Evolutionary conservation across 2,329 filamentous ascomycete genomes (phyloP), one percentile per base, ranked within the genome.

Genomic region (Epichloe typhina): DNA sequence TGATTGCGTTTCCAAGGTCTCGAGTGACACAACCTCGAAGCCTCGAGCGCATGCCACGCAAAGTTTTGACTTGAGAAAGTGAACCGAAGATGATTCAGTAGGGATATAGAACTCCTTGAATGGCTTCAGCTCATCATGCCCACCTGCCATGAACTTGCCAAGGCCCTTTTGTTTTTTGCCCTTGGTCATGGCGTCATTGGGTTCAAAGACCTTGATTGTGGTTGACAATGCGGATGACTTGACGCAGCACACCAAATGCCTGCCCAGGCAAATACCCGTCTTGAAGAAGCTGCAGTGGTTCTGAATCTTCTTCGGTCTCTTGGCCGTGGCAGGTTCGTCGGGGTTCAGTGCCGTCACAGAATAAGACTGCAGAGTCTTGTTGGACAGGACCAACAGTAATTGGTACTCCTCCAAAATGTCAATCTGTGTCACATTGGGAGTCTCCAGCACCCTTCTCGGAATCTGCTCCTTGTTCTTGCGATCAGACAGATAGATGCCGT

Each of bases 91-190:
- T n/a, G 91, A 95, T 72, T 98, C 93, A 6, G 90, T 93, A 0
- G 93, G 93, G 54, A 98, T 96, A 69, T 98, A 98, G 63, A 96
- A 97, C 72, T 98, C 93, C 76, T 95, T 95, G 76, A 94, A 95
- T 12, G 91, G 88, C 69, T 94, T 94, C 56, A 98, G 78, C 59
- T 95, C 88, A 66, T 98, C 93, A 65, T 96, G 90, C 8, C 89
- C 88, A 48, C 74, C 83, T 54, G 88, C 88, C 70, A 98, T 91
- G 83, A 98, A 95, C 71, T 94, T 95, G 58, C 87, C 84, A 53
- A 98, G 83, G 17, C 93, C 91, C 61, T 90, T 93, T 65, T 95
- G 94, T 72, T 94, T 96, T 73, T 93, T 94, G 52, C 87, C 88
- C 72, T 90, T 93, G 50, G 86, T 84, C 76, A 95, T 85, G 55